A percentile compares a stretch with the other conserved stretches of the same genome.
These are phyloP conservation scores for Triticum turgidum DNA, from an alignment of 176 grass and related monocot genomes.

Conservation along the genomic window DNA sequence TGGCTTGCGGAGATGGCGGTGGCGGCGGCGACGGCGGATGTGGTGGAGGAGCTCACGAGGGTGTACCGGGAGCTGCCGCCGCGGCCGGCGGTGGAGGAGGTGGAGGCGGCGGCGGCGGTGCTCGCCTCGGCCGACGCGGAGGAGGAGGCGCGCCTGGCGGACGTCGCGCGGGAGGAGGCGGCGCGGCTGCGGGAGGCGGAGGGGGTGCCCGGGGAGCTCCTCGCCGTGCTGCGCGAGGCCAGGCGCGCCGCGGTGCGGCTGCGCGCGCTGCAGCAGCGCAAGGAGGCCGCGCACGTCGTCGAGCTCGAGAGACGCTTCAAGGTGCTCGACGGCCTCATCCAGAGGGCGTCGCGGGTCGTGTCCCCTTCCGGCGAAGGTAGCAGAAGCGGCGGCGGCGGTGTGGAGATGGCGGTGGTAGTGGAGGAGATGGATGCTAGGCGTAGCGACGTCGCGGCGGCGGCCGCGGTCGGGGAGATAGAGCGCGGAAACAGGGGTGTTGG, in stretches of 20 bases:
- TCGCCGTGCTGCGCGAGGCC: constrained; percentile 67
- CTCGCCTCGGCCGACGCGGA: constrained; percentile 56
- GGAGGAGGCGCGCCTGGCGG: constrained; percentile 57
- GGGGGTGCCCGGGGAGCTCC: constrained; percentile 56
- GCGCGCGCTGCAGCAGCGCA: constrained; percentile 64
- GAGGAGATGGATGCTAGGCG: constrained; percentile 40
- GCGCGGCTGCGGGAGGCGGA: constrained; percentile 28
- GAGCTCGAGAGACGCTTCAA: constrained; percentile 74
- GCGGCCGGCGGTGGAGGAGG: constrained; percentile 71
- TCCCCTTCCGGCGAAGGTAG: constrained; percentile 15
- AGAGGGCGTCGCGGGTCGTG: constrained; percentile 63
- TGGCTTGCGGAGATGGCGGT: not conserved
- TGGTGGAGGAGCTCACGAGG: constrained; percentile 71
- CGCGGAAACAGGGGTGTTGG: constrained; percentile 20
- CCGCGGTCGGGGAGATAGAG: constrained; percentile 28
- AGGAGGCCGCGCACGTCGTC: constrained; percentile 72
- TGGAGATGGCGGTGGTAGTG: not conserved
- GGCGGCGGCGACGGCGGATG: constrained; percentile 33
- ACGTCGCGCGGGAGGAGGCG: constrained; percentile 43
- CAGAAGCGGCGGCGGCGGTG: not conserved
- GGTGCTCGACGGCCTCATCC: constrained; percentile 79
- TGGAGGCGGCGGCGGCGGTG: constrained; percentile 74
- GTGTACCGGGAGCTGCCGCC: constrained; percentile 67
- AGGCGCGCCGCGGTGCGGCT: constrained; percentile 61
- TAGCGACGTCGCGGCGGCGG: not conserved